These are phyloP conservation scores for Pelargonium hybrid DNA, from an alignment of 441 rosid species.

Conservation along the genomic window DNA sequence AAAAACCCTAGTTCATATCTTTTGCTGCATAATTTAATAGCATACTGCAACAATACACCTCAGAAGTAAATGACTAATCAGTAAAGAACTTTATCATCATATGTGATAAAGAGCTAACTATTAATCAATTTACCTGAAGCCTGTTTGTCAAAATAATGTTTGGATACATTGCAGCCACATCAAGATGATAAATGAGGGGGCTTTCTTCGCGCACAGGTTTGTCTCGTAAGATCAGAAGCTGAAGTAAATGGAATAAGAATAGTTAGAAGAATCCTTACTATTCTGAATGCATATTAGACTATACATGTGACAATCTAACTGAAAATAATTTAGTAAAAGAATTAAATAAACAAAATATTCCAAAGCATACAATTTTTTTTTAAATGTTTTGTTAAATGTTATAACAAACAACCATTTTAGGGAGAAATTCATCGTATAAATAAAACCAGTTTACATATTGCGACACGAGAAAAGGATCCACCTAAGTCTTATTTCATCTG, in stretches of 20 bases:
- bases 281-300: slow-evolving; percentile 4
- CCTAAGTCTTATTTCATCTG: slow-evolving; percentile 2
- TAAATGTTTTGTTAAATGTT: background rate
- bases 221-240: slow-evolving; percentile 77
- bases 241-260: slow-evolving; percentile 25
- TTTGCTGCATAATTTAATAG: background rate
- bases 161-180: slow-evolving; percentile 99
- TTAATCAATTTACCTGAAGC: slow-evolving; percentile 66
- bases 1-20: slow-evolving; percentile 4
- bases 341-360: slow-evolving; percentile 1
- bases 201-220: slow-evolving; percentile 82
- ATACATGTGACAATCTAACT: background rate
- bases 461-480: background rate
- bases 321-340: background rate
- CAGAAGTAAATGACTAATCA: slow-evolving; percentile 1
- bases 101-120: slow-evolving; percentile 11
- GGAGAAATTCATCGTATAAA: background rate
- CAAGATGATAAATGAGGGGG: slow-evolving; percentile 95
- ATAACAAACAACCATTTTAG: background rate
- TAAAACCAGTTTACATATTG: background rate
- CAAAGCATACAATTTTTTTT: background rate
- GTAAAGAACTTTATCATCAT: background rate
- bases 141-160: slow-evolving; percentile 96
- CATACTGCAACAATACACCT: background rate
- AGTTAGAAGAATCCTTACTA: slow-evolving; percentile 6